Evolutionary conservation across 225 moss, liverwort and hornwort species (phyloP).

Genomic region (Sphagnum tenellum): DNA sequence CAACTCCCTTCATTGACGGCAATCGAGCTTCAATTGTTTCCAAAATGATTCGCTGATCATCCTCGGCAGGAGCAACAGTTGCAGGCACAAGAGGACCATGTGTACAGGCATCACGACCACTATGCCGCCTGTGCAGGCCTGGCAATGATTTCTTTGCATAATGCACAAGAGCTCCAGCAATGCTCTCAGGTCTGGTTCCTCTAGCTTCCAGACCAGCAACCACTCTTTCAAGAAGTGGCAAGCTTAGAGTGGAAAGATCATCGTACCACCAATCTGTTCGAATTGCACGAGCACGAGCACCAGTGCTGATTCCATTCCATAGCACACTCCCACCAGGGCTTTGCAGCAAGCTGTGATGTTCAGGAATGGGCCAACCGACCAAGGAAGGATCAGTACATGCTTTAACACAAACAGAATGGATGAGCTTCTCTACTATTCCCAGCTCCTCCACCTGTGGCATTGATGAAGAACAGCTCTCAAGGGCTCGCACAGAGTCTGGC

Average conservation of each 20-base stretch:
- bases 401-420: conserved; percentile 36
- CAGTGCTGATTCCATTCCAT: conserved; percentile 65
- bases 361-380: conserved; percentile 29
- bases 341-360: conserved; percentile 29
- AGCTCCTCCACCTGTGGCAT: conserved; percentile 39
- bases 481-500: conserved; percentile 37
- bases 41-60: conserved; percentile 34
- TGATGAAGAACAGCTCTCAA: conserved; percentile 29
- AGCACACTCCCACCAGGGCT: conserved; percentile 51
- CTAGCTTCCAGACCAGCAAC: conserved; percentile 30
- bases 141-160: conserved; percentile 52
- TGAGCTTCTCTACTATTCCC: conserved; percentile 26
- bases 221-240: conserved; percentile 36
- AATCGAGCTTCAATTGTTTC: conserved; percentile 45
- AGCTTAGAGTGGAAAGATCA: conserved; percentile 32
- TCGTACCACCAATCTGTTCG: conserved; percentile 51
- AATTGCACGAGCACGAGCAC: conserved; percentile 29
- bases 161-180: conserved; percentile 46
- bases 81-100: conserved; percentile 17
- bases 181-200: conserved; percentile 33
- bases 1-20: conserved; percentile 30
- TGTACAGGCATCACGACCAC: conserved; percentile 31
- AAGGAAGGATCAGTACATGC: conserved; percentile 32
- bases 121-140: conserved; percentile 47
- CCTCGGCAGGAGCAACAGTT: conserved; percentile 21